Evolutionary conservation across 306 rosid species (phyloP).

Genomic region (Lathyrus sativus): DNA sequence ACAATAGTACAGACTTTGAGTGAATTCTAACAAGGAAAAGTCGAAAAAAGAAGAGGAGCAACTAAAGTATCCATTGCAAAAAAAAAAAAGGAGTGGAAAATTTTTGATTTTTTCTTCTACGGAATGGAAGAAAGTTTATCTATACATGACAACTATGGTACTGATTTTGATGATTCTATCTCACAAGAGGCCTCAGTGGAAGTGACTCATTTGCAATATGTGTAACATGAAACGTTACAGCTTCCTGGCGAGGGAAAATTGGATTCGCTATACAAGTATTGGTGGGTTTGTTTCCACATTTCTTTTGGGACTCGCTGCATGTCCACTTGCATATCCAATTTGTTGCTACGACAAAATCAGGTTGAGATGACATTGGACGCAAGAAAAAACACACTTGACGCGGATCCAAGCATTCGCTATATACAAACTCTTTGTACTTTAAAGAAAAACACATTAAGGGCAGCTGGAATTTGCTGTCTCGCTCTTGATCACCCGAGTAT

Average conservation of each 20-base stretch:
- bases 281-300: not conserved
- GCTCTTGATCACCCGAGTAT: constrained; percentile 84
- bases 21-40: constrained; percentile 5
- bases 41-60: not conserved
- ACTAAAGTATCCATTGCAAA: constrained; percentile 29
- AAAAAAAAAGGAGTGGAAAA: not conserved
- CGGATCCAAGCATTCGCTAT: constrained; percentile 17
- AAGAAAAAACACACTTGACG: not conserved
- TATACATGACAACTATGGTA: constrained; percentile 46
- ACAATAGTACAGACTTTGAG: not conserved
- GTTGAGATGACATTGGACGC: not conserved
- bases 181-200: constrained; percentile 41
- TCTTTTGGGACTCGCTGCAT: not conserved
- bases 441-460: constrained; percentile 37
- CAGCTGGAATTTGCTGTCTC: constrained; percentile 60
- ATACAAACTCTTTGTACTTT: constrained; percentile 49
- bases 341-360: not conserved
- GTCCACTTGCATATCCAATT: not conserved
- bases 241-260: constrained; percentile 53
- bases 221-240: constrained; percentile 38
- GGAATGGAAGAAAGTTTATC: constrained; percentile 27
- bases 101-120: not conserved
- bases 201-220: constrained; percentile 35
- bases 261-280: constrained; percentile 55
- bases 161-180: constrained; percentile 29